Evolutionary conservation across 192 early-diverging fungal species (phyloP), one percentile per base, ranked within the genome.

Genomic region (Coemansia sp.): DNA sequence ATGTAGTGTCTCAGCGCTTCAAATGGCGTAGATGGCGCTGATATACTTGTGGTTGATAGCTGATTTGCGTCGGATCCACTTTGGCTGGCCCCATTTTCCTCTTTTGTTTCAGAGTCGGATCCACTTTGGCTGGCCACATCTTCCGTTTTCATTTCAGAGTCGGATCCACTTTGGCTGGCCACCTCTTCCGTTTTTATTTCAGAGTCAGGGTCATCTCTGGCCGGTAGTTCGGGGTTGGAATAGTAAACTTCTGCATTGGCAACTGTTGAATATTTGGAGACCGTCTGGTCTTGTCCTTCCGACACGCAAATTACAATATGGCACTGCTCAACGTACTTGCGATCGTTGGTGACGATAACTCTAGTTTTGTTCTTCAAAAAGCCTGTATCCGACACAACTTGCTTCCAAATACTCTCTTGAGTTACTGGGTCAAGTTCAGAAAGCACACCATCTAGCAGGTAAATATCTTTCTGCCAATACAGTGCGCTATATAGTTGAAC

Each of bases 381-480:
- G 14, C 69, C 85, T 52, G 55, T 23, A 5, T 24, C 45, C 11
- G 69, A 78, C 54, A 83, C 20, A 47, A 75, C 64, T 52, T 84
- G 67, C 54, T 92, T 81, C 84, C 94, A 94, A 13, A 93, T 74
- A 35, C 85, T 75, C 14, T 61, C 68, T 39, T 79, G 77, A 3
- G 84, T 84, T 45, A 73, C 68, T 3, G 84, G 84, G 70, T 96
- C 94, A 0, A 96, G 89, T 16, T 90, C 91, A 54, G 85, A 82
- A 48, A 97, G 79, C 7, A 89, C 87, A 59, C 92, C 91, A 59
- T 94, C 93, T 22, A 95, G 64, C 1, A 95, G 66, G 9, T 89
- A 83, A 53, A 94, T 89, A 32, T 94, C 90, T 20, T 87, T 80
- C 64, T 90, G 75, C 11, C 65, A 71, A 76, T 96, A 94, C 0